A percentile compares a stretch with the other conserved stretches of the same genome.
phyloP scores from a whole-genome alignment of 306 rosid species.

The Vachellia collinsii region DNA sequence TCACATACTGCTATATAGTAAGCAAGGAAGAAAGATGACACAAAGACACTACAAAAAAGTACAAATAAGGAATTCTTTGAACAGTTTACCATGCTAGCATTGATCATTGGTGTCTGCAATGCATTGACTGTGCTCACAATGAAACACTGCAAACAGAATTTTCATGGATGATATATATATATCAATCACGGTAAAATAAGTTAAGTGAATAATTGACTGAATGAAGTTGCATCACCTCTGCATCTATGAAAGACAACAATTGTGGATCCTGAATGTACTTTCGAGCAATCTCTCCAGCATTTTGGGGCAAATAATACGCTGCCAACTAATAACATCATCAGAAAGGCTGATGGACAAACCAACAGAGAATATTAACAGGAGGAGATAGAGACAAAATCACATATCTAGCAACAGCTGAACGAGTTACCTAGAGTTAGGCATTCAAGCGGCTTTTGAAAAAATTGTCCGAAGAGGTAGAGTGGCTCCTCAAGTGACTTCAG shows the following conservation, averaged over 20 bases:
- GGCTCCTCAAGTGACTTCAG: constrained; percentile 98
- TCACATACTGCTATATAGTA: neutral
- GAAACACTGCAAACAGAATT: constrained; percentile 71
- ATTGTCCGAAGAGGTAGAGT: constrained; percentile 92
- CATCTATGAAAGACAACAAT: constrained; percentile 90
- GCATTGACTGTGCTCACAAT: constrained; percentile 95
- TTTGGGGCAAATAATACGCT: constrained; percentile 95
- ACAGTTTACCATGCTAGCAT: constrained; percentile 87
- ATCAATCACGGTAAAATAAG: constrained; percentile 28
- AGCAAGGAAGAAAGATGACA: constrained; percentile 28
- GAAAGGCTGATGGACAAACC: constrained; percentile 26
- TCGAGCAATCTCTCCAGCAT: constrained; percentile 92
- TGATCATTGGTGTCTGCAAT: constrained; percentile 97
- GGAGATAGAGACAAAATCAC: neutral
- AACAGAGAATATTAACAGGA: constrained; percentile 27
- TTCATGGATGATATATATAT: constrained; percentile 12
- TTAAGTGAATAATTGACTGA: constrained; percentile 34
- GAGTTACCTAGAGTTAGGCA: constrained; percentile 90
- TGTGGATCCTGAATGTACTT: constrained; percentile 79
- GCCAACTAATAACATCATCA: constrained; percentile 43
- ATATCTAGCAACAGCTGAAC: neutral
- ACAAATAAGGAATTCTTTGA: constrained; percentile 5
- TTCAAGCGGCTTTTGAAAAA: constrained; percentile 83
- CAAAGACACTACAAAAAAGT: constrained; percentile 15
- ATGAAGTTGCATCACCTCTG: constrained; percentile 68